Evolutionary conservation across 2,329 filamentous ascomycete genomes (phyloP), one percentile per base, ranked within the genome.

Genomic region (Cyclaneusma minus): DNA sequence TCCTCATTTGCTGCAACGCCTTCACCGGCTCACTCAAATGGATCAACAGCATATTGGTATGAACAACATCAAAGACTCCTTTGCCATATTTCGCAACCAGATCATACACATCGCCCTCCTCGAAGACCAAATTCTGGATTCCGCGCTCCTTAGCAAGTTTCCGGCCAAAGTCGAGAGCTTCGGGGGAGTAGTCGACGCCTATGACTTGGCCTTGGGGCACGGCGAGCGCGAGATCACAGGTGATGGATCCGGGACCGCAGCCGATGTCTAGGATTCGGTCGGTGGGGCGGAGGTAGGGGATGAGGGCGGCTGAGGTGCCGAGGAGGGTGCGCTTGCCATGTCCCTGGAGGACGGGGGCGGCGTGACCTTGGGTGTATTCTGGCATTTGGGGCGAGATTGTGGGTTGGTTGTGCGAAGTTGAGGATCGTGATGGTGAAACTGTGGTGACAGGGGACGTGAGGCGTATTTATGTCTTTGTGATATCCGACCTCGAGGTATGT

Each of bases 11-110:
- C 13, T 48, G 44, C 31, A 72, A 42, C 3, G 62, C 58, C 2
- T 44, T 40, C 0, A 64, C 44, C 0, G 66, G 66, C 32, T 64
- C 52, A 13, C 49, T 44, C 4, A 73, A 47, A 43, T 74, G 68
- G 35, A 62, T 56, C 7, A 74, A 49, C 3, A 73, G 58, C 39
- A 72, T 66, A 37, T 69, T 63, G 13, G 56, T 59, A 37, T 64
- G 61, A 5, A 72, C 65, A n/a, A 74, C 43, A 36, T 75, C 69
- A 34, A 73, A 74, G 3, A 50, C 42, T 15, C 49, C 50, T 29
- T 69, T 59, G 3, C 49, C 34, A 22, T 58, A 47, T n/a, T n/a
- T n/a, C n/a, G n/a, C n/a, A 55, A 41, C 35, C 7, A 52, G 33
- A 2, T 36, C 29, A 29, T 43, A 39, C 13, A 38, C 39, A 17